These are phyloP conservation scores for Schwanniomyces pseudopolymorphus DNA, from an alignment of 805 yeast genomes.

Conservation along the genomic window DNA sequence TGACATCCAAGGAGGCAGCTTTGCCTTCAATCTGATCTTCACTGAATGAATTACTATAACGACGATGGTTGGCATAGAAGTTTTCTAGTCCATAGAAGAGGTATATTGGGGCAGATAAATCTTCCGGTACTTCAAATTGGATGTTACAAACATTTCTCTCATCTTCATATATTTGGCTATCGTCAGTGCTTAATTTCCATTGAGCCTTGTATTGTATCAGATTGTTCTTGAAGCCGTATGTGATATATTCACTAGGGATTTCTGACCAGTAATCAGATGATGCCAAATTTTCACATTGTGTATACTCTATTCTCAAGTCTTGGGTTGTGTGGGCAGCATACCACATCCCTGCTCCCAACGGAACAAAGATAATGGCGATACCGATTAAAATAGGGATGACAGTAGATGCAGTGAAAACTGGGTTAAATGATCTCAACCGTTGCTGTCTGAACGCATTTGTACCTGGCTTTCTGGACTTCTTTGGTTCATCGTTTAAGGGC, in stretches of 20 bases:
- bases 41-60: slow-evolving; percentile 42
- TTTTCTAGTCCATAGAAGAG: slow-evolving; percentile 41
- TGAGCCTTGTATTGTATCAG: slow-evolving; percentile 20
- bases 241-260: slow-evolving; percentile 40
- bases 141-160: slow-evolving; percentile 47
- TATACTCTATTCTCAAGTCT: slow-evolving; percentile 41
- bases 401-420: slow-evolving; percentile 42
- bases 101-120: slow-evolving; percentile 39
- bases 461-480: slow-evolving; percentile 60
- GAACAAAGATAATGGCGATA: slow-evolving; percentile 41
- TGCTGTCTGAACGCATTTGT: slow-evolving; percentile 60
- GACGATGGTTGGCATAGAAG: slow-evolving; percentile 44
- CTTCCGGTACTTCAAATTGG: slow-evolving; percentile 37
- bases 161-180: slow-evolving; percentile 47
- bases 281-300: slow-evolving; percentile 40
- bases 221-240: slow-evolving; percentile 23
- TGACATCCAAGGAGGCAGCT: slow-evolving; percentile 30
- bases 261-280: slow-evolving; percentile 29
- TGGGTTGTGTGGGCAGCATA: slow-evolving; percentile 38
- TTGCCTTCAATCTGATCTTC: slow-evolving; percentile 45
- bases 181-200: slow-evolving; percentile 39
- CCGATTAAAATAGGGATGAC: slow-evolving; percentile 40
- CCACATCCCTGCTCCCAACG: slow-evolving; percentile 50
- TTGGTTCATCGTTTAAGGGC: slow-evolving; percentile 34
- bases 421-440: slow-evolving; percentile 50